Evolutionary conservation across 2,329 filamentous ascomycete species (phyloP).

Genomic region (Dryadomyces quercivorus): DNA sequence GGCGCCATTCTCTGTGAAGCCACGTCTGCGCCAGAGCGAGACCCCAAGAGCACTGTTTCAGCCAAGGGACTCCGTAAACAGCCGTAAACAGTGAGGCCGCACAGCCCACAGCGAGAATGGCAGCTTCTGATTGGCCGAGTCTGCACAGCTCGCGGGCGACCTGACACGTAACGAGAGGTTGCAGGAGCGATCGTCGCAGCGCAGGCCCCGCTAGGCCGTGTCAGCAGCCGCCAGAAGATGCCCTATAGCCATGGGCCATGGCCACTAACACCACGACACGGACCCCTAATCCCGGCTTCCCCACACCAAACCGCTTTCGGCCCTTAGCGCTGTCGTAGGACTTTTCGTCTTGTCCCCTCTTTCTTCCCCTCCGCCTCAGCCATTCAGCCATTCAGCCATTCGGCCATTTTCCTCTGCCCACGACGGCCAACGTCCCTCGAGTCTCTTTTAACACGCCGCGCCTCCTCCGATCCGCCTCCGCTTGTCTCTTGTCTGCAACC

Average conservation of each 20-base stretch:
- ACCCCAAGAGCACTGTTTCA: too few relatives aligned
- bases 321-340: conserved; percentile 3
- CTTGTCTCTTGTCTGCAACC: background rate
- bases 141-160: background rate
- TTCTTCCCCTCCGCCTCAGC: background rate
- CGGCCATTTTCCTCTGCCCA: background rate
- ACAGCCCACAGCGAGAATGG: too few relatives aligned
- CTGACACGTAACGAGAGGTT: background rate
- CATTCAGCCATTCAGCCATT: background rate
- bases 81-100: too few relatives aligned
- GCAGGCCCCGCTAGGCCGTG: conserved; percentile 1
- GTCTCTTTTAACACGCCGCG: background rate
- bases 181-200: background rate
- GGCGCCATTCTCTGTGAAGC: too few relatives aligned
- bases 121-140: background rate
- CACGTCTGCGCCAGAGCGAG: too few relatives aligned
- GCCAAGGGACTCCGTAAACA: background rate
- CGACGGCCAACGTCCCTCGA: background rate
- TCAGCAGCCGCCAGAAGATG: conserved; percentile 3
- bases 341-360: conserved; percentile 1
- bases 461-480: background rate
- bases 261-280: too few relatives aligned
- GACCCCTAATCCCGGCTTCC: background rate
- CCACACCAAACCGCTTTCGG: conserved; percentile 8
- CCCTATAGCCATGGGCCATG: background rate